Evolutionary conservation across 2,329 filamentous ascomycete genomes (phyloP), one percentile per base, ranked within the genome.

Genomic region (Fusarium setosum): DNA sequence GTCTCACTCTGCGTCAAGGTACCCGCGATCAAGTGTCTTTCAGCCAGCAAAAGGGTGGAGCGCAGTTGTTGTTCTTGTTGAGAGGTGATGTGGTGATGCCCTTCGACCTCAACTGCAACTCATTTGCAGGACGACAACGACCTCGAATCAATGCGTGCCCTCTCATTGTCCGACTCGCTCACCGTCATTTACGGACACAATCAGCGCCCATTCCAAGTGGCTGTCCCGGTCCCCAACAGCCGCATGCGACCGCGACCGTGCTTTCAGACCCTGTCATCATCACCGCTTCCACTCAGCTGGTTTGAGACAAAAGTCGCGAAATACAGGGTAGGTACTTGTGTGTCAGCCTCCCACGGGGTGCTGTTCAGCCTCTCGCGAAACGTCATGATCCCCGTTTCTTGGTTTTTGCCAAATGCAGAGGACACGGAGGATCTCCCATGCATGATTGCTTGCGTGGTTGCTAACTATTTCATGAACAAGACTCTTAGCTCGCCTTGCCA

Each of bases 181-280:
- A 65, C 56, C 66, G 66, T 69, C 50, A 42, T 55, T 65, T 52
- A 60, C 17, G 13, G 31, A 24, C 26, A 9, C 26, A 29, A 23
- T 35, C 3, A 41, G 51, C 10, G 40, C 12, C 21, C 26, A 32
- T 24, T 15, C 18, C 40, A 45, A 58, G 35, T 59, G 48, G 62
- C 12, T 48, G 57, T 35, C 34, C 29, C 20, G 35, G 48, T 18
- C 49, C 54, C 31, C 42, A 48, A 61, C 61, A 69, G 51, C 40
- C 23, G 41, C 32, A 54, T 58, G 48, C 31, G 47, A 57, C 59
- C 40, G 48, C 31, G 47, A 57, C 59, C 40, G 56, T 56, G 68
- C 51, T 52, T 51, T 21, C 17, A 48, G 26, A 61, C 50, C 26
- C 51, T 65, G 61, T 41, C 45, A 56, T 34, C 26, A 66, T 53